Base-by-base conservation (phyloP, 805 yeast genomes). In the Saccharomycopsis vini region DNA sequence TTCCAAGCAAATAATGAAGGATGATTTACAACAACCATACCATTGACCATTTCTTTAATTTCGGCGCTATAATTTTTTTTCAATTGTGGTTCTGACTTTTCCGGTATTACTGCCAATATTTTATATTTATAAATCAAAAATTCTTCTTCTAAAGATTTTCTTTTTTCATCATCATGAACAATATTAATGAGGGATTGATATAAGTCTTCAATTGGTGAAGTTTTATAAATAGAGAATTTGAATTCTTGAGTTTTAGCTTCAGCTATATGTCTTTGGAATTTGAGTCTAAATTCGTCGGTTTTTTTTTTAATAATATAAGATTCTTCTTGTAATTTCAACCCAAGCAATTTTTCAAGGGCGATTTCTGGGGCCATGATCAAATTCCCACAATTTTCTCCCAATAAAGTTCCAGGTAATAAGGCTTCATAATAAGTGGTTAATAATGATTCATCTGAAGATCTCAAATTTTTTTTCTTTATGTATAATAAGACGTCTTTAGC, bases 1-100 rank as follows among this genome's bases (percentile, higher is more conserved):
- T 71, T 67, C 95, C 95, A 89, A 1, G 88, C 85, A 24, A 72
- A 63, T 30, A 73, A 66, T 4, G 77, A 77, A 1, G 71, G 69
- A 19, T 80, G 74, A 32, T 75, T 72, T 13, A 90, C 75, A 13
- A 81, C 62, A 3, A 88, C 75, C 79, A 89, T 75, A 29, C 82
- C 94, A 12, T 76, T 79, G 0, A 77, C 75, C 71, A 77, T 68
- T 7, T 72, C 56, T 44, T 79, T 78, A 2, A 53, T 50, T 0
- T 58, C 58, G 0, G 45, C 20, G 56, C 43, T 79, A 77, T 2
- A 52, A 50, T 0, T 6, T 10, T 31, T n/a, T 24, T 36, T 15
- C 12, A 2, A 5, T 12, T 22, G 22, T 7, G 9, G 15, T 20
- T 42, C 29, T 19, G 24, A 12, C 32, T 57, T 57, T 0, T 46